phyloP scores from a whole-genome alignment of 306 rosid genomes.

The Trichosanthes cucumerina region DNA sequence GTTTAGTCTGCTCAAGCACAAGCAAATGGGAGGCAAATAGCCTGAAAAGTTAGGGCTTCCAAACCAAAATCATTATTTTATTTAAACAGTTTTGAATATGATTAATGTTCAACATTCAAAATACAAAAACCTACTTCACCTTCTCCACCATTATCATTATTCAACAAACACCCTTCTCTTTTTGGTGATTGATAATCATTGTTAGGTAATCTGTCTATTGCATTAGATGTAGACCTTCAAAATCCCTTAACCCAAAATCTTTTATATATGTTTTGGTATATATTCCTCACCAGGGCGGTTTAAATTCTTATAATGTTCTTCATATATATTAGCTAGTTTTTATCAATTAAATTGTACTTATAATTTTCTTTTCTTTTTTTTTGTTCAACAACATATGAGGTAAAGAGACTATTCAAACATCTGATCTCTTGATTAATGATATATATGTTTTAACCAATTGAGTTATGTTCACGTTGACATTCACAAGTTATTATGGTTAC shows the following conservation, averaged over 20 bases:
- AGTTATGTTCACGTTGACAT: no score
- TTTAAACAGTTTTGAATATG: neutral
- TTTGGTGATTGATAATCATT: slow-evolving; percentile 10
- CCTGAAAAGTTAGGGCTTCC: neutral
- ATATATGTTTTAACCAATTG: no score
- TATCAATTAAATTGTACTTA: neutral
- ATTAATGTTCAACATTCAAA: neutral
- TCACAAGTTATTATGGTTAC: no score
- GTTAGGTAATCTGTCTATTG: neutral
- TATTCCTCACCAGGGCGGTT: no score
- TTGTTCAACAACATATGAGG: no score
- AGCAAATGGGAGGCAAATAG: neutral
- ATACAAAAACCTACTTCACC: neutral
- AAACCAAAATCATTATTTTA: neutral
- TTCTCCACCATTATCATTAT: slow-evolving; percentile 3
- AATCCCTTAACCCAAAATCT: neutral
- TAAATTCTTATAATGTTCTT: neutral
- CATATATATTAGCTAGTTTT: neutral
- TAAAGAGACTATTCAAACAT: no score
- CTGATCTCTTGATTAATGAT: no score
- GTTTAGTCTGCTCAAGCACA: neutral
- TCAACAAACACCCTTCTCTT: neutral
- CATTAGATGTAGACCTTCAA: neutral
- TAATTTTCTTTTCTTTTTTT: neutral
- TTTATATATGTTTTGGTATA: neutral